These are phyloP conservation scores for Daldinia grandis DNA, from an alignment of 495 filamentous ascomycete genomes.

Conservation along the genomic window DNA sequence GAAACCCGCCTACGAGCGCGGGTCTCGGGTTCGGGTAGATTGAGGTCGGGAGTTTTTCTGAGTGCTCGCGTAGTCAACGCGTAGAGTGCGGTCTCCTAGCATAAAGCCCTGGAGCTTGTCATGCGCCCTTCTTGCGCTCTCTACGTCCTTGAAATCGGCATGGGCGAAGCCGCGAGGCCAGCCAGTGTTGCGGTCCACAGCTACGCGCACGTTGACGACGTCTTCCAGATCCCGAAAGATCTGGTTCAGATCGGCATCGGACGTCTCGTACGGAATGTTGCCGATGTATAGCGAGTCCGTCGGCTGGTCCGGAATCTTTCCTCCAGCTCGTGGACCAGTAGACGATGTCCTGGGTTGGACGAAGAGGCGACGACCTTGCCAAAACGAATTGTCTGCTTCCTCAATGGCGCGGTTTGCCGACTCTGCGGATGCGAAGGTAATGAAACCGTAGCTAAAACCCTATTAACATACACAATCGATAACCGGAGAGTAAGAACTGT, in stretches of 20 bases:
- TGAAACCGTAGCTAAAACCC: slow-evolving; percentile 75
- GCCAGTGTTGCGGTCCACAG: slow-evolving; percentile 88
- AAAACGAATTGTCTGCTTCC: slow-evolving; percentile 71
- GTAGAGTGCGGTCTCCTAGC: slow-evolving; percentile 72
- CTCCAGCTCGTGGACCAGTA: neutral
- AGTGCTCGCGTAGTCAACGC: slow-evolving; percentile 67
- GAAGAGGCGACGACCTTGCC: slow-evolving; percentile 78
- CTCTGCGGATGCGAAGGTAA: slow-evolving; percentile 68
- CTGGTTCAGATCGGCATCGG: slow-evolving; percentile 84
- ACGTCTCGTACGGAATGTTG: slow-evolving; percentile 88
- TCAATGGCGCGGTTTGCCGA: slow-evolving; percentile 68
- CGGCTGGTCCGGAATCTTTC: slow-evolving; percentile 44
- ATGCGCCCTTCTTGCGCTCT: slow-evolving; percentile 65
- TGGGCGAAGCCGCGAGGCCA: slow-evolving; percentile 90
- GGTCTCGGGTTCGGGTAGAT: neutral
- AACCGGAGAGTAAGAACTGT: neutral
- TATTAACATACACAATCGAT: slow-evolving; percentile 35
- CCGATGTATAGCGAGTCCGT: slow-evolving; percentile 83
- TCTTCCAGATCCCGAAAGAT: slow-evolving; percentile 77
- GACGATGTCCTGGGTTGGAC: slow-evolving; percentile 56
- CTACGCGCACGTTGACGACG: slow-evolving; percentile 83
- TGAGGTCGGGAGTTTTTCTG: neutral
- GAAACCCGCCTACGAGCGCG: neutral
- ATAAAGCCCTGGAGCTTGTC: slow-evolving; percentile 64
- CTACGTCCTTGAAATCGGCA: slow-evolving; percentile 78